These are phyloP conservation scores for Kokia cookei DNA, from an alignment of 441 rosid genomes.

Conservation along the genomic window DNA sequence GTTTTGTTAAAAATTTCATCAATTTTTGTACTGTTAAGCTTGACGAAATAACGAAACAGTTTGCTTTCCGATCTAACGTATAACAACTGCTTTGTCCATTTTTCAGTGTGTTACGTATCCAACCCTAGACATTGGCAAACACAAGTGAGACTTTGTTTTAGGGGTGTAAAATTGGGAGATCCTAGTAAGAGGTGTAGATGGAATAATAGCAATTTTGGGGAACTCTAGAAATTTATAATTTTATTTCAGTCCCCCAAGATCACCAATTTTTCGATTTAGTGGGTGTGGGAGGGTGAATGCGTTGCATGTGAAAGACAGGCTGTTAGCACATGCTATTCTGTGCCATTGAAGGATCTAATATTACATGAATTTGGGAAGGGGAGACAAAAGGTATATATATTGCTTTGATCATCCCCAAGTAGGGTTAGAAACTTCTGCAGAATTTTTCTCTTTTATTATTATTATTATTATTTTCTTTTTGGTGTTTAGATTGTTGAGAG, in stretches of 20 bases:
- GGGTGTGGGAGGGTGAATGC: slow-evolving; percentile 8
- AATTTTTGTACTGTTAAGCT: too few species aligned
- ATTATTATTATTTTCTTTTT: too few species aligned
- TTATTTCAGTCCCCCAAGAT: too few species aligned
- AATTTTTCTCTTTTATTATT: neutral
- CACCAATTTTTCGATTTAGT: neutral
- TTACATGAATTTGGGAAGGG: slow-evolving; percentile 17
- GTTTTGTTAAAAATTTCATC: too few species aligned
- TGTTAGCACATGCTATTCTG: slow-evolving; percentile 23
- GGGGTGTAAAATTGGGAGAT: neutral
- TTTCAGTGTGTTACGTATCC: too few species aligned
- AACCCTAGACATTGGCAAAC: neutral
- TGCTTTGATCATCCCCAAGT: slow-evolving; percentile 20
- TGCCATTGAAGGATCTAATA: slow-evolving; percentile 28
- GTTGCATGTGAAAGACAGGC: slow-evolving; percentile 9
- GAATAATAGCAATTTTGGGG: too few species aligned
- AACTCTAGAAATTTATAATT: too few species aligned
- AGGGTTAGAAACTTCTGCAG: slow-evolving; percentile 11
- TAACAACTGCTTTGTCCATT: too few species aligned
- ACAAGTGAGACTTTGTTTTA: neutral
- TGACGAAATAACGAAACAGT: too few species aligned
- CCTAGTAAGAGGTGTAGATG: neutral
- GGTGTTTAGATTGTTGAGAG: neutral
- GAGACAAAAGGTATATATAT: slow-evolving; percentile 22
- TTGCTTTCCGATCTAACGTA: too few species aligned